These are phyloP conservation scores for Kewa caespitosa DNA, from an alignment of 179 eudicot genomes.

Conservation along the genomic window DNA sequence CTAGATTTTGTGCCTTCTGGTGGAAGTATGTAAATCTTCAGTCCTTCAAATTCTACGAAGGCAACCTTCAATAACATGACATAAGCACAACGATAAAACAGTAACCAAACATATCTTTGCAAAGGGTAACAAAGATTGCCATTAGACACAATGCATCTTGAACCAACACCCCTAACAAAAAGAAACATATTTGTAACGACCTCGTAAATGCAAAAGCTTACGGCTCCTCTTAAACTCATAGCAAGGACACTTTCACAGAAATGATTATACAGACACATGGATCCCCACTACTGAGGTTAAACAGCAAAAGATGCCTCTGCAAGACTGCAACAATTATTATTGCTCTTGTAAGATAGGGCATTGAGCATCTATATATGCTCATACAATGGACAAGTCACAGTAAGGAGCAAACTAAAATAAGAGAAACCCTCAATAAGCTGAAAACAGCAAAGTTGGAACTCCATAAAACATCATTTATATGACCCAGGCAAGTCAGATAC, in stretches of 20 bases:
- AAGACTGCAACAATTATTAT: too few species aligned
- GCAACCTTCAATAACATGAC: slow-evolving; percentile 52
- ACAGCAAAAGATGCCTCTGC: not conserved
- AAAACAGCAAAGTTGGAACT: too few species aligned
- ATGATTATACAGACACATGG: not conserved
- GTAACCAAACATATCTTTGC: not conserved
- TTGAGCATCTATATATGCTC: too few species aligned
- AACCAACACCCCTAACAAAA: not conserved
- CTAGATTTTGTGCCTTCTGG: slow-evolving; percentile 22
- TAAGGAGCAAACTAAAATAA: too few species aligned
- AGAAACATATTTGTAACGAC: not conserved
- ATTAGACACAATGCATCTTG: not conserved
- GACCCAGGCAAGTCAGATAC: too few species aligned
- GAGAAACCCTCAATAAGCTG: too few species aligned
- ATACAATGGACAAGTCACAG: too few species aligned
- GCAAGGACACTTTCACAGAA: too few species aligned
- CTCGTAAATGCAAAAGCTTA: not conserved
- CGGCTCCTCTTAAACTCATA: not conserved
- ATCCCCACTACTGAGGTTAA: not conserved
- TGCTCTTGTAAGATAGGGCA: too few species aligned
- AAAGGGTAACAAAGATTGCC: not conserved
- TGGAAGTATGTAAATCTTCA: slow-evolving; percentile 48
- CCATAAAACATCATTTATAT: too few species aligned
- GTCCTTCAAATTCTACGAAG: slow-evolving; percentile 29
- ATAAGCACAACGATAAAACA: slow-evolving; percentile 8